phyloP scores from a whole-genome alignment of 352 stramenopile genomes.

The Pythium coloratum region DNA sequence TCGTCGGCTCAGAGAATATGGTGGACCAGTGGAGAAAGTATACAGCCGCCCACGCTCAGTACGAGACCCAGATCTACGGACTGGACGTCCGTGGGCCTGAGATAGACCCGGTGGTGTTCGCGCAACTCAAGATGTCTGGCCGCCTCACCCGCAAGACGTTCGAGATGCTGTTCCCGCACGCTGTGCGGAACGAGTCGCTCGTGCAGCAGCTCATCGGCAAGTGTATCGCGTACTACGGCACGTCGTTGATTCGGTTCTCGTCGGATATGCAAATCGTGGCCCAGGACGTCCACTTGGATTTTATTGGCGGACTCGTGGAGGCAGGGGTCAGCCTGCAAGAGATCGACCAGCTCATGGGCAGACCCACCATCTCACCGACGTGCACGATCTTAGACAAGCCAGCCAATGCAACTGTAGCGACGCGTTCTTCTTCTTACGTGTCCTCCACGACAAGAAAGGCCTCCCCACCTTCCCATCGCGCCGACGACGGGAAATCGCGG shows the following conservation, averaged over 20 bases:
- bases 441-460: too few relatives aligned
- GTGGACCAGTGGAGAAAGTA: constrained; percentile 16
- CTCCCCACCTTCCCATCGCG: too few relatives aligned
- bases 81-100: constrained; percentile 5
- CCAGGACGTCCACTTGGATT: constrained; percentile 10
- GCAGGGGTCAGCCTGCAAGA: neutral
- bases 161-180: constrained; percentile 8
- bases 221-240: constrained; percentile 7
- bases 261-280: constrained; percentile 4
- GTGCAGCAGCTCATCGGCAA: constrained; percentile 13
- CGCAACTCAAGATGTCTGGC: neutral
- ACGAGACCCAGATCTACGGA: constrained; percentile 1
- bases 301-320: constrained; percentile 2
- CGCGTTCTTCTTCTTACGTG: too few relatives aligned
- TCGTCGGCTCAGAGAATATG: constrained; percentile 5
- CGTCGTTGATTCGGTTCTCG: constrained; percentile 15
- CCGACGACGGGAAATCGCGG: too few relatives aligned
- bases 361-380: neutral
- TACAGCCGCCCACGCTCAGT: neutral
- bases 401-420: neutral
- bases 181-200: neutral
- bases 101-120: constrained; percentile 10
- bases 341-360: constrained; percentile 8
- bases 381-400: constrained; percentile 6
- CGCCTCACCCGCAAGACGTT: constrained; percentile 7